These are phyloP conservation scores for Boechera stricta DNA, from an alignment of 345 rosid species.

Conservation along the genomic window DNA sequence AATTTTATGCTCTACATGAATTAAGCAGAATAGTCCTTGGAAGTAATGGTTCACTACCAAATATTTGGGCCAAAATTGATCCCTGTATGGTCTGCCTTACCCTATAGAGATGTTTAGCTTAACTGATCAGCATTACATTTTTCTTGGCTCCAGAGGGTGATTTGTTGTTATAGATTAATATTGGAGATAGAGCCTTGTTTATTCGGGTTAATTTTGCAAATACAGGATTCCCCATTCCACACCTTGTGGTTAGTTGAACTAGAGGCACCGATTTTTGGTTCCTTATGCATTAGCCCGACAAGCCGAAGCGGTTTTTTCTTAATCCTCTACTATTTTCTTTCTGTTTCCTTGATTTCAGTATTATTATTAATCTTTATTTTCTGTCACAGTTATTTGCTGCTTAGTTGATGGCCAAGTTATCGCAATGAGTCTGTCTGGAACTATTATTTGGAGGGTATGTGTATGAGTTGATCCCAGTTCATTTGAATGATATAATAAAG, in stretches of 20 bases:
- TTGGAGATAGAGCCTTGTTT: constrained; percentile 15
- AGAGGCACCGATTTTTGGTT: constrained; percentile 83
- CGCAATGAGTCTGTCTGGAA: constrained; percentile 63
- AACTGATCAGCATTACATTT: constrained; percentile 24
- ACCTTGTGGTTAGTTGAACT: constrained; percentile 74
- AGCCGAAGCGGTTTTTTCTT: constrained; percentile 56
- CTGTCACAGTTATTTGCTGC: constrained; percentile 81
- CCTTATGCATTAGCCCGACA: constrained; percentile 59
- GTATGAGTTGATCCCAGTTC: constrained; percentile 27
- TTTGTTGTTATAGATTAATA: constrained; percentile 5
- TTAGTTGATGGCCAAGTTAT: constrained; percentile 84
- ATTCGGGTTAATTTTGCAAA: constrained; percentile 13
- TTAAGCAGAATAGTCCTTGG: constrained; percentile 3
- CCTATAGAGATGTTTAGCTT: constrained; percentile 16
- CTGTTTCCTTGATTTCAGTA: constrained; percentile 3
- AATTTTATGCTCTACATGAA: background rate
- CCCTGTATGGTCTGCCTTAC: constrained; percentile 17
- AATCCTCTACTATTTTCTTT: background rate
- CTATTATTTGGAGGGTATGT: constrained; percentile 79
- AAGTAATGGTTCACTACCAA: constrained; percentile 16
- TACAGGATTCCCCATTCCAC: constrained; percentile 74
- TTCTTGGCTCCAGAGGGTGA: constrained; percentile 2
- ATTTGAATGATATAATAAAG: constrained; percentile 16
- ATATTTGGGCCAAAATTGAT: constrained; percentile 13
- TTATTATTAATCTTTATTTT: constrained; percentile 22